Percentiles rank a stretch among this genome's conserved stretches.
Conservation (phyloP, 129 eudicot species). For the Tagetes patula region DNA sequence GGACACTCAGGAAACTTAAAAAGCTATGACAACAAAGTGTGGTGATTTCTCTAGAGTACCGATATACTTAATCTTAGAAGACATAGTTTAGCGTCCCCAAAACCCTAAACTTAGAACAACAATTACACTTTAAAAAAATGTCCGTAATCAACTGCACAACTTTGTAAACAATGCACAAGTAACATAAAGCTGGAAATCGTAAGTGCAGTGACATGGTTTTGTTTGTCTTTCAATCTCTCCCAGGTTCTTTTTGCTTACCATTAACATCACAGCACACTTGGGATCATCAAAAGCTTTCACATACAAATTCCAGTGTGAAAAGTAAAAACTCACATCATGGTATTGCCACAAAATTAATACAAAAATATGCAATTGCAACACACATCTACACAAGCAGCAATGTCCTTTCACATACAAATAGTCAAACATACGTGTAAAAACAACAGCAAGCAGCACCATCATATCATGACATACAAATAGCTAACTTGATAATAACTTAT, state of each 20-base stretch:
- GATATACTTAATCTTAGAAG: neutral
- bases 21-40: neutral
- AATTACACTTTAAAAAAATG: conserved; percentile 1
- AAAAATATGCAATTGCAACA: neutral
- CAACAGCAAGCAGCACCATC: neutral
- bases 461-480: neutral
- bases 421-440: neutral
- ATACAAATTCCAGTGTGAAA: conserved; percentile 10
- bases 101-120: conserved; percentile 9
- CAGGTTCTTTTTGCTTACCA: neutral
- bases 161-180: neutral
- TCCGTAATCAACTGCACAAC: neutral
- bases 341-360: conserved; percentile 8
- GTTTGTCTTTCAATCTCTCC: neutral
- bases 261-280: neutral
- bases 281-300: conserved; percentile 19
- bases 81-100: neutral
- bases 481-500: neutral
- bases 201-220: conserved; percentile 9
- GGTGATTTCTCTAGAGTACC: conserved; percentile 6
- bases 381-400: neutral
- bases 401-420: neutral
- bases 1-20: neutral
- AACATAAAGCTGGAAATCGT: neutral
- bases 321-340: neutral